phyloP scores from a whole-genome alignment of 345 rosid species.

The Rhodomyrtus tomentosa region DNA sequence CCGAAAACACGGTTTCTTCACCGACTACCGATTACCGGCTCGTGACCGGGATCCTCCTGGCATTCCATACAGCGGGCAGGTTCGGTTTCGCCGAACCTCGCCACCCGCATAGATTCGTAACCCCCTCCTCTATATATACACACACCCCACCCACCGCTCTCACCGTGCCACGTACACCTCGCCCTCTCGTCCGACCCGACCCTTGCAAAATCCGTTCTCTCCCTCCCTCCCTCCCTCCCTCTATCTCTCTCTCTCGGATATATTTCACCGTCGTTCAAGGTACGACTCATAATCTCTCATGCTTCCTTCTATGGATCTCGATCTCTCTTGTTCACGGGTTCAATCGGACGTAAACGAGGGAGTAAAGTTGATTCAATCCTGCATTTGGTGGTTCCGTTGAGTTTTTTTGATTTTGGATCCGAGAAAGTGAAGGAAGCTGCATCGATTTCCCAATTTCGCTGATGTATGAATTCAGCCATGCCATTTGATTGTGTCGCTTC shows the following conservation, averaged over 20 bases:
- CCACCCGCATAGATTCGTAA: slow-evolving; percentile 1
- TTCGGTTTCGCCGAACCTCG: slow-evolving; percentile 4
- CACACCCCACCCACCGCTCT: neutral
- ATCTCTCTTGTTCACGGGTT: neutral
- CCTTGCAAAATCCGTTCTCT: neutral
- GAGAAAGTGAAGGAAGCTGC: neutral
- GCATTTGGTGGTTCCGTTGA: neutral
- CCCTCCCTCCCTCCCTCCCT: too few species aligned
- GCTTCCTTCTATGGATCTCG: neutral
- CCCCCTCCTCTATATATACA: neutral
- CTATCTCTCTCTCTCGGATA: neutral
- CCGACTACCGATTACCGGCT: slow-evolving; percentile 6
- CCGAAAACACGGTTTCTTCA: neutral
- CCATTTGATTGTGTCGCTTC: neutral
- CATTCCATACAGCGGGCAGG: slow-evolving; percentile 3
- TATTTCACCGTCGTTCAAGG: slow-evolving; percentile 5
- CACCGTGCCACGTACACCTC: neutral
- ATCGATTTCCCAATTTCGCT: neutral
- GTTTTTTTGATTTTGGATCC: neutral
- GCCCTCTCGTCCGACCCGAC: neutral
- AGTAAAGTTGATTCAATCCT: neutral
- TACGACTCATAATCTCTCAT: neutral
- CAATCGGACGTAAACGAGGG: neutral
- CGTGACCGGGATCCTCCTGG: neutral
- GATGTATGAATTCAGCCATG: neutral